Base-by-base conservation (phyloP, 352 stramenopile species). In the Phytophthora nicotianae region DNA sequence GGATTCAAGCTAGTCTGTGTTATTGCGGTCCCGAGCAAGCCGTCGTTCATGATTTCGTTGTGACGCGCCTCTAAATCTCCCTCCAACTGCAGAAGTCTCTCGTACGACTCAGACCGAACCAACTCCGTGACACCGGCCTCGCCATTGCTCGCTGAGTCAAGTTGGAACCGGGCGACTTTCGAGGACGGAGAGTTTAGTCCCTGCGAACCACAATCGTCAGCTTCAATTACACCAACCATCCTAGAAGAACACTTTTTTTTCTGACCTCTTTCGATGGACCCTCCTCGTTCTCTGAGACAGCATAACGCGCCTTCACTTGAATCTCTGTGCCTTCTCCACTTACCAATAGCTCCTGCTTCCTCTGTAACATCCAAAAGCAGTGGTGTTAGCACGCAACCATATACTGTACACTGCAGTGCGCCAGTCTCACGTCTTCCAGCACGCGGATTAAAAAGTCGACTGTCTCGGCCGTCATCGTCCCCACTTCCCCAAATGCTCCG, bases 41-140 rank as follows among this genome's bases (percentile, higher is more conserved):
- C 82, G 35, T 89, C 61, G 13, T 61, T 67, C 82, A 93, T 90
- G 23, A 93, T 57, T 26, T 88, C 68, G 45, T 84, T 77, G 46
- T 93, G 85, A 1, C 85, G 65, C n/a, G 77, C 74, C 48, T 93
- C 85, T 32, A 93, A 67, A 27, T 91, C 90, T 2, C 71, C 70
- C 55, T 93, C 85, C 11, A 93, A 63, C 52, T 87, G 79, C 38
- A 91, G 79, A 13, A 93, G 63, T 5, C 82, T 76, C 60, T 93
- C 85, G 65, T 91, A 93, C 16, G 82, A 91, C 20, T 85, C 75
- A 8, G 81, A 89, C 29, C 72, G 75, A 47, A 64, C 54, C 5
- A 83, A 32, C 23, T 65, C 53, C 16, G 51, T 59, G 11, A 65
- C 62, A 13, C 42, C 32, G 2, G 37, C 47, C 2, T 29, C 45